Conservation (phyloP, 2,329 filamentous ascomycete species). For the Ceratocystis smalleyi region DNA sequence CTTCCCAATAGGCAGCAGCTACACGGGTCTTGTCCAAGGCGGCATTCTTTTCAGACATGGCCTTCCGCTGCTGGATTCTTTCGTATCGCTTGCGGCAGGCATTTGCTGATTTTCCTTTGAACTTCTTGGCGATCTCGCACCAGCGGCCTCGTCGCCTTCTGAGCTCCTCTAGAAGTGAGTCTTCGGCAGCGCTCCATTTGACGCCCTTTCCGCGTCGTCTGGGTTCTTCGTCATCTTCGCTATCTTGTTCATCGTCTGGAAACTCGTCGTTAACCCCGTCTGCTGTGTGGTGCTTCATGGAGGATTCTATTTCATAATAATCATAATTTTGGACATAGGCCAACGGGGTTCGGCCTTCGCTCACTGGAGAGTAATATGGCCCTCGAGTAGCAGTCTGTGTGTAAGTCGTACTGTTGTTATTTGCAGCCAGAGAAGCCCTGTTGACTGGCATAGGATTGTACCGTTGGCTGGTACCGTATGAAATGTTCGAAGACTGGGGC, state of each 20-base stretch:
- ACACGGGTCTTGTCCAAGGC: conserved; percentile 52
- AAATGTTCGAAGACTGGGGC: background rate
- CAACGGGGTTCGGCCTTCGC: conserved; percentile 13
- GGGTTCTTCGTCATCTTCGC: conserved; percentile 7
- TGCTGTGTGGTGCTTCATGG: conserved; percentile 10
- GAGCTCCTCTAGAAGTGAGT: conserved; percentile 19
- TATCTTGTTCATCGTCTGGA: conserved; percentile 6
- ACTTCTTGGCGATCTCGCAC: conserved; percentile 30
- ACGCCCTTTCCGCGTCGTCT: conserved; percentile 35
- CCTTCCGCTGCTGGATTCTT: conserved; percentile 60
- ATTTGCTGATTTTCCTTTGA: conserved; percentile 63
- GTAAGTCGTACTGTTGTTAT: conserved; percentile 9
- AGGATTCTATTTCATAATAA: conserved; percentile 10
- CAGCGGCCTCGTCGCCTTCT: conserved; percentile 14
- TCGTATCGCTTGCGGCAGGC: conserved; percentile 84
- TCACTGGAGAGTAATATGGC: conserved; percentile 16
- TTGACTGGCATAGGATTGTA: background rate
- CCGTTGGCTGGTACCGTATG: conserved; percentile 2
- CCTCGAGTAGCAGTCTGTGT: conserved; percentile 8
- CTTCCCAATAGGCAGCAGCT: conserved; percentile 62
- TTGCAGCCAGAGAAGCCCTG: background rate
- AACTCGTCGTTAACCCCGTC: conserved; percentile 7
- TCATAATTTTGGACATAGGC: conserved; percentile 12
- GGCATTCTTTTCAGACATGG: conserved; percentile 21
- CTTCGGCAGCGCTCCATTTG: conserved; percentile 72